Evolutionary conservation across 2,329 filamentous ascomycete genomes (phyloP).

Genomic region (Curvularia hawaiiensis): DNA sequence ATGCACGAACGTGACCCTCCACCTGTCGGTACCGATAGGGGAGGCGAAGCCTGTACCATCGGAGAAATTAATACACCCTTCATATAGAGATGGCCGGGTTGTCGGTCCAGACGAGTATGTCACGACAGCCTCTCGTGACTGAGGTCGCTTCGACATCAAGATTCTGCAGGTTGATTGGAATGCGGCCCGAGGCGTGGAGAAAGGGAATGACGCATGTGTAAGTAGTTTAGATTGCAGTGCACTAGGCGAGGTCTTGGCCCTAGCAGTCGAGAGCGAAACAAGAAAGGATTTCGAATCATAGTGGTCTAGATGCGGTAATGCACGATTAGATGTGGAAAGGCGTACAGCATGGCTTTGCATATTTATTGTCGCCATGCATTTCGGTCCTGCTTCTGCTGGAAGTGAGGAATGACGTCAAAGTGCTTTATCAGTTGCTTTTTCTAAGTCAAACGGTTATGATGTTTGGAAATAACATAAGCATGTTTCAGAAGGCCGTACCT

Average conservation of each 20-base stretch:
- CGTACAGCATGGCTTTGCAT: neutral
- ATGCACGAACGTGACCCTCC: conserved; percentile 24
- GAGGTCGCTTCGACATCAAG: neutral
- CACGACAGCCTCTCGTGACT: neutral
- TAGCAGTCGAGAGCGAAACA: neutral
- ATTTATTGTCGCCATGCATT: neutral
- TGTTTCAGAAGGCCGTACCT: neutral
- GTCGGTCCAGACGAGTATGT: neutral
- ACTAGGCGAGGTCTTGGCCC: conserved; percentile 13
- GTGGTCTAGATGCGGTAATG: neutral
- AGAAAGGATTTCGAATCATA: neutral
- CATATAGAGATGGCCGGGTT: conserved; percentile 19
- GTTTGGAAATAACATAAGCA: neutral
- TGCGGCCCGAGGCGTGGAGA: conserved; percentile 4
- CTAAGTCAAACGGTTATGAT: neutral
- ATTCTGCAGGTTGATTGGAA: neutral
- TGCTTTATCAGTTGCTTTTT: neutral
- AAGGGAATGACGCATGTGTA: conserved; percentile 2
- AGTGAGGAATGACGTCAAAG: neutral
- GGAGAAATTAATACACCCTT: conserved; percentile 29
- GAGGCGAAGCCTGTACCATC: conserved; percentile 15
- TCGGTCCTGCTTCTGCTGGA: neutral
- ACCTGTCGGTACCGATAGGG: conserved; percentile 11
- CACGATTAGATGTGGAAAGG: neutral
- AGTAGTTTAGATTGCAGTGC: conserved; percentile 15